A percentile compares a stretch with the other conserved stretches of the same genome.
Conservation (phyloP, 2,329 filamentous ascomycete genomes). For the Cadophora sp. region DNA sequence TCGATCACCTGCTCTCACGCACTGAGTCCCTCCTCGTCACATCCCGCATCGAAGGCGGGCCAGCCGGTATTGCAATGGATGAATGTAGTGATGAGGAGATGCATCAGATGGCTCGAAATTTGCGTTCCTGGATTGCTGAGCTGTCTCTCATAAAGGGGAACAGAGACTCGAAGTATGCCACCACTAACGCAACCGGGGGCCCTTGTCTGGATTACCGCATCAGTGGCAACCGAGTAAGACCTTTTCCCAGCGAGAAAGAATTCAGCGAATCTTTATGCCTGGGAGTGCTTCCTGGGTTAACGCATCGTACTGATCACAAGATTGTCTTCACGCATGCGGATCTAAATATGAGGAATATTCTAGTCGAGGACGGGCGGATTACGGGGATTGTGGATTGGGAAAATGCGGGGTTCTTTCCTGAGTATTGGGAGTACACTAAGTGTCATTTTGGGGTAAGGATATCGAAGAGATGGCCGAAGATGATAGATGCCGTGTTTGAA, state of each 20-base stretch:
- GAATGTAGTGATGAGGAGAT: slow-evolving; percentile 27
- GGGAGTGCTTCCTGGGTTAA: slow-evolving; percentile 18
- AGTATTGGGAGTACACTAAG: slow-evolving; percentile 49
- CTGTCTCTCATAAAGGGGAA: slow-evolving; percentile 19
- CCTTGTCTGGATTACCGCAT: slow-evolving; percentile 30
- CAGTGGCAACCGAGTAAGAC: slow-evolving; percentile 18
- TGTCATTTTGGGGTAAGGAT: slow-evolving; percentile 25
- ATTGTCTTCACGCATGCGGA: slow-evolving; percentile 58
- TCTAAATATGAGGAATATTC: slow-evolving; percentile 53
- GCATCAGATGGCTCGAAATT: slow-evolving; percentile 23
- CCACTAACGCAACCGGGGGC: slow-evolving; percentile 23
- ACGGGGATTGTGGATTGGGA: slow-evolving; percentile 52
- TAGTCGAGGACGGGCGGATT: slow-evolving; percentile 49
- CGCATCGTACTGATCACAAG: slow-evolving; percentile 25
- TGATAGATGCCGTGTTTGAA: slow-evolving; percentile 25
- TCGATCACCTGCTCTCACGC: slow-evolving; percentile 21
- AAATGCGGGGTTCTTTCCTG: slow-evolving; percentile 48
- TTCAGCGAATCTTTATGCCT: slow-evolving; percentile 24
- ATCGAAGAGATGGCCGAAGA: slow-evolving; percentile 28
- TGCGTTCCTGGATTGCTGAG: slow-evolving; percentile 26
- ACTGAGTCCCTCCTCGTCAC: slow-evolving; percentile 24
- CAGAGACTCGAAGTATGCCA: slow-evolving; percentile 19
- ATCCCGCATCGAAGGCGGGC: slow-evolving; percentile 24
- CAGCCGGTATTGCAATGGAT: slow-evolving; percentile 17
- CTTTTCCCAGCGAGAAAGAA: slow-evolving; percentile 25